These are phyloP conservation scores for Magnolia changhungtana DNA, from an alignment of 164 flowering plant genomes.

Conservation along the genomic window DNA sequence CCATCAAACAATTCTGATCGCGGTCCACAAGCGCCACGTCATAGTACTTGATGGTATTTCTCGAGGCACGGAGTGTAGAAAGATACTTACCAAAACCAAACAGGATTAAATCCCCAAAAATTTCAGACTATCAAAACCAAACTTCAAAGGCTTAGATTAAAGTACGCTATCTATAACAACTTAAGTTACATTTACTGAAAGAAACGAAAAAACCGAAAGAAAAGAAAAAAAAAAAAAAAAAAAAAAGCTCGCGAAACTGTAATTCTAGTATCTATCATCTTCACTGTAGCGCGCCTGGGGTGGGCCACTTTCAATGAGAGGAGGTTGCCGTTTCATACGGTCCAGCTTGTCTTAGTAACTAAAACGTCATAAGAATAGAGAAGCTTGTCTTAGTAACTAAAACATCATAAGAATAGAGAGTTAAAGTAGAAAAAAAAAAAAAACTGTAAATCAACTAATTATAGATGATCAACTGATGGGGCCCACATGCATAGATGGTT, in stretches of 20 bases:
- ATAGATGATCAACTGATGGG: not conserved
- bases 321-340: slow-evolving; percentile 8
- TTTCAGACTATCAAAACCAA: no score
- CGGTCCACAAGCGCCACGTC: no score
- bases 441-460: no score
- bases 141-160: not conserved
- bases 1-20: no score
- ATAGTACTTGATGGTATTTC: no score
- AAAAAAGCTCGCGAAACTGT: not conserved
- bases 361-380: not conserved
- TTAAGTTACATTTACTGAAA: no score
- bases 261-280: not conserved
- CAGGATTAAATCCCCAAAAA: no score
- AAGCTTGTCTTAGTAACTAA: slow-evolving; percentile 3
- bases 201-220: no score
- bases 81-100: no score
- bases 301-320: not conserved
- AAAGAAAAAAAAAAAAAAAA: no score
- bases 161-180: not conserved
- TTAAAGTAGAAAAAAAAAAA: not conserved
- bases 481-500: not conserved
- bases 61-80: no score
- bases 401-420: not conserved
- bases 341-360: slow-evolving; percentile 15
- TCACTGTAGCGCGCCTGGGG: not conserved